Evolutionary conservation across 2,329 filamentous ascomycete species (phyloP).

Genomic region (Metarhizium album): DNA sequence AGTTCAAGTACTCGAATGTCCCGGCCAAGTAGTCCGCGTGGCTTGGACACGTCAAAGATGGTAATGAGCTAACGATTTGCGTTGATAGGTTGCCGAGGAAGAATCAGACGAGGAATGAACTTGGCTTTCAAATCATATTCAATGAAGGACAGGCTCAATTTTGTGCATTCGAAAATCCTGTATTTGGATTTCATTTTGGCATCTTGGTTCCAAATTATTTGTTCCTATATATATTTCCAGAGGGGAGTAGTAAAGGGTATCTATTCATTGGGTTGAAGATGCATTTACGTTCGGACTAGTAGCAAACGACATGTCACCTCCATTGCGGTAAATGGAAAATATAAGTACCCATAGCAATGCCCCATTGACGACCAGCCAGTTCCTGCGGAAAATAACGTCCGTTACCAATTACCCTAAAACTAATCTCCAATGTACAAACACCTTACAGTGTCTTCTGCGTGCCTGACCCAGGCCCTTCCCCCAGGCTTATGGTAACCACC

Average conservation of each 20-base stretch:
- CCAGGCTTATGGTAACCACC: background rate
- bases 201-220: background rate
- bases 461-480: background rate
- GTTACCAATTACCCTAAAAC: background rate
- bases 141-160: background rate
- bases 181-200: background rate
- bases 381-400: background rate
- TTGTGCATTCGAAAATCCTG: background rate
- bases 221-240: background rate
- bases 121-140: conserved; percentile 1
- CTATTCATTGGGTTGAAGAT: background rate
- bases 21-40: background rate
- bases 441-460: background rate
- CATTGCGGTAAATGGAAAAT: background rate
- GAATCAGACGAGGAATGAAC: conserved; percentile 37
- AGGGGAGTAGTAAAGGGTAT: background rate
- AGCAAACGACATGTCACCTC: background rate
- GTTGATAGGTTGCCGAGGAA: conserved; percentile 36
- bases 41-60: background rate
- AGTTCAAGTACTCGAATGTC: conserved; percentile 33
- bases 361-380: background rate
- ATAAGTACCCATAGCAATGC: background rate
- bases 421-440: background rate
- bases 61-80: conserved; percentile 16
- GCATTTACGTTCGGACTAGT: background rate